Base-by-base conservation (phyloP, 2,329 filamentous ascomycete species). In the Arachnomyces sp. region DNA sequence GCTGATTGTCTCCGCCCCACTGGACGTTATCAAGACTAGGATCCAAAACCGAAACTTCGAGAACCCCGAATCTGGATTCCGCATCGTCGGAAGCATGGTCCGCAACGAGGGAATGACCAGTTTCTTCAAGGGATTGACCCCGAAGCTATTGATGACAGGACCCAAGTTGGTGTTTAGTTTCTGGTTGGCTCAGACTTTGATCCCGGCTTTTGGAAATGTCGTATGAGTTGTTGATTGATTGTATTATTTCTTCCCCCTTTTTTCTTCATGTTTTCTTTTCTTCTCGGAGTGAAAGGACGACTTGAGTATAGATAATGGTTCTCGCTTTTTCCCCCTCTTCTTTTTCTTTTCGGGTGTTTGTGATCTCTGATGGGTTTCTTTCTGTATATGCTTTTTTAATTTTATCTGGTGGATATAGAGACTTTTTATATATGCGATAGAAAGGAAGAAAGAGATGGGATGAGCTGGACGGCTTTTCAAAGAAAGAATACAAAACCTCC, bases 41-140 rank as follows among this genome's bases (percentile, higher is more conserved):
- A 95, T 96, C 56, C 90, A 96, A 71, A 96, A 96, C 77, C 80
- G 85, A 60, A 96, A 98, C 74, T 98, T 98, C 56, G 92, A 98
- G 50, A 92, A 95, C 73, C 90, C 90, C 44, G 88, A 96, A 72
- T 84, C 84, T 53, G 92, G 92, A 32, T 87, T 95, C 76, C 79
- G 80, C 57, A 96, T 98, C 55, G 71, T 98, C 47, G 76, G 80
- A 48, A 94, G 88, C 64, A 98, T 98, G 92, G 78, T 86, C 50
- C 86, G 82, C 72, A 79, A 95, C 54, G 92, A 98, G 68, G 92
- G 90, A 15, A 61, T 83, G 43, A 71, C 75, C 12, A 82, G 84
- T 56, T 96, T 98, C 78, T 98, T 98, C 80, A 98, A 98, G 79
- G 92, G 92, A 32, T 69, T 98, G 50, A 84, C 88, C 36, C 92